These are phyloP conservation scores for Teunomyces kruisii DNA, from an alignment of 805 yeast species.

Conservation along the genomic window DNA sequence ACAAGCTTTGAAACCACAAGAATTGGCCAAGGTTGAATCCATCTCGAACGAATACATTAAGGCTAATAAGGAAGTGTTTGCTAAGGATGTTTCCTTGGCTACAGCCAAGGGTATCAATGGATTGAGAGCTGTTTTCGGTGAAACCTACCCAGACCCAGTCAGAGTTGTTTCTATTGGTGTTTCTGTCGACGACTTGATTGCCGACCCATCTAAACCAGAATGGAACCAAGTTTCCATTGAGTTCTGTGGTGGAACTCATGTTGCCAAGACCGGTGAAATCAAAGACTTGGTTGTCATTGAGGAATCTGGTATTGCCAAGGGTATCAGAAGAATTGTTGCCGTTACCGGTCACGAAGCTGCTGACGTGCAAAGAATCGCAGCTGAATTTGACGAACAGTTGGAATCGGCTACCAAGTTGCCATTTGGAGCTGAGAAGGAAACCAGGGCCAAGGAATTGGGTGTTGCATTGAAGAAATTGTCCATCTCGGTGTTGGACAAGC, in stretches of 20 bases:
- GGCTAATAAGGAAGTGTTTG: conserved; percentile 68
- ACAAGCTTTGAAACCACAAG: conserved; percentile 71
- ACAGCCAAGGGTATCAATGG: conserved; percentile 76
- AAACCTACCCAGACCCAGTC: conserved; percentile 98
- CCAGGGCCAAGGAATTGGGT: conserved; percentile 77
- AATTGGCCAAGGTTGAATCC: conserved; percentile 72
- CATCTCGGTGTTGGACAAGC: conserved; percentile 80
- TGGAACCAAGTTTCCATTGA: conserved; percentile 85
- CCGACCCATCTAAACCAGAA: conserved; percentile 65
- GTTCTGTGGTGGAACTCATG: conserved; percentile 99
- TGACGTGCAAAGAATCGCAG: conserved; percentile 84
- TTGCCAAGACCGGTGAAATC: conserved; percentile 87
- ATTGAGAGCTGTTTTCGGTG: conserved; percentile 97
- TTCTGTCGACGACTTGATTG: conserved; percentile 77
- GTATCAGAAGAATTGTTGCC: conserved; percentile 96
- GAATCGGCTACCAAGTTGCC: conserved; percentile 60
- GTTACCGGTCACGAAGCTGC: conserved; percentile 91
- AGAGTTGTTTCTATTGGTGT: conserved; percentile 96
- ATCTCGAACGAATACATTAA: conserved; percentile 72
- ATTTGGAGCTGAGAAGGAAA: conserved; percentile 77
- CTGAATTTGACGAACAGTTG: conserved; percentile 63
- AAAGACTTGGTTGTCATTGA: conserved; percentile 86
- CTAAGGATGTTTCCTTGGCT: conserved; percentile 77
- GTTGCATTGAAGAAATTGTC: conserved; percentile 79
- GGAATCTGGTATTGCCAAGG: conserved; percentile 98